Conservation (phyloP, 805 yeast species). For the Lipomyces kockii region DNA sequence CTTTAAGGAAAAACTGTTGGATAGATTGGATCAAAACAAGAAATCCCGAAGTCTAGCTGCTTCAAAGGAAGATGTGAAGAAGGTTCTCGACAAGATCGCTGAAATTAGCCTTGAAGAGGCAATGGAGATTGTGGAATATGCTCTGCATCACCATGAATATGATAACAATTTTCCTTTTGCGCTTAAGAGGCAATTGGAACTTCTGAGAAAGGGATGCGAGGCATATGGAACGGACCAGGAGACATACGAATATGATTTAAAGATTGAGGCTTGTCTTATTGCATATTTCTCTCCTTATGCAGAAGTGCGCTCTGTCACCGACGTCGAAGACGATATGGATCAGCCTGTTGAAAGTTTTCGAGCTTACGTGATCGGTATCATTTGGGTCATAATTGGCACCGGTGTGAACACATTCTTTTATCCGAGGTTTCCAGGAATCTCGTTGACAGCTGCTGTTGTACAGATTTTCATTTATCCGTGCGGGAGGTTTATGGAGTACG, state of each 20-base stretch:
- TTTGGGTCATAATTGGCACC: constrained; percentile 61
- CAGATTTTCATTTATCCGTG: constrained; percentile 67
- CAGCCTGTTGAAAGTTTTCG: constrained; percentile 59
- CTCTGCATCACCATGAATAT: constrained; percentile 13
- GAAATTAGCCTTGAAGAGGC: constrained; percentile 49
- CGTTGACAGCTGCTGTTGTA: constrained; percentile 63
- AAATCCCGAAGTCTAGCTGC: too few species aligned
- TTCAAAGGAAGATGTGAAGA: too few species aligned
- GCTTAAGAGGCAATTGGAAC: background rate
- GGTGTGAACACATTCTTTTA: constrained; percentile 64
- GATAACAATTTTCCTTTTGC: constrained; percentile 17
- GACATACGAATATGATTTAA: constrained; percentile 15
- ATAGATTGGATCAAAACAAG: too few species aligned
- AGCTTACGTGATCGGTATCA: constrained; percentile 58
- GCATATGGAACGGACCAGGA: constrained; percentile 15
- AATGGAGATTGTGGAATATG: constrained; percentile 34
- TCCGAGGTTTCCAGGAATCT: constrained; percentile 59
- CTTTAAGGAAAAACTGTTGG: too few species aligned
- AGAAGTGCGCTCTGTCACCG: constrained; percentile 67
- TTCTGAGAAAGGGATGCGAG: constrained; percentile 13
- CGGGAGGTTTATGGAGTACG: constrained; percentile 52
- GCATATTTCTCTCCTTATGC: constrained; percentile 63
- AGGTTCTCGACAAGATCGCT: constrained; percentile 45
- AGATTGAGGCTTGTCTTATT: constrained; percentile 50
- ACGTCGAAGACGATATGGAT: constrained; percentile 57